Percentiles rank a stretch among this genome's conserved stretches.
phyloP scores from a whole-genome alignment of 2,329 filamentous ascomycete species.

The Cercospora beticola region DNA sequence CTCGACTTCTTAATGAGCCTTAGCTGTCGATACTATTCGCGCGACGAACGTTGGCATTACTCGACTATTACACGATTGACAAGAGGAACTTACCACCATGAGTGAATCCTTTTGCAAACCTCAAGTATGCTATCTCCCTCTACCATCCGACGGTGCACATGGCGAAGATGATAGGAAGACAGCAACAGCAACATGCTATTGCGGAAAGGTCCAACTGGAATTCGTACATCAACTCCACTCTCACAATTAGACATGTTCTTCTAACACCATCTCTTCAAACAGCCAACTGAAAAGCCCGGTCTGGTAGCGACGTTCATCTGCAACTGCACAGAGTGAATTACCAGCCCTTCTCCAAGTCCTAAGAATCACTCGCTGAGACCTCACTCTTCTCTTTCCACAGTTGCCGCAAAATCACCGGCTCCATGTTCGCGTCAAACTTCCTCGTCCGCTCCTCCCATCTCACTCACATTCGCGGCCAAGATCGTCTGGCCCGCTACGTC shows the following conservation, averaged over 20 bases:
- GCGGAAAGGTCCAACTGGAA: not conserved
- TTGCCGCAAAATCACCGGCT: no score
- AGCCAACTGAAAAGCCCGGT: not conserved
- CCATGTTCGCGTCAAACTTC: no score
- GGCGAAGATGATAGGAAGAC: not conserved
- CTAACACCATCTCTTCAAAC: not conserved
- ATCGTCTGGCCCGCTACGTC: no score
- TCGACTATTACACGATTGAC: not conserved
- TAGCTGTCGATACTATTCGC: not conserved
- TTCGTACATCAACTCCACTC: not conserved
- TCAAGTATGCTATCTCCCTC: not conserved
- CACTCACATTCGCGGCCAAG: no score
- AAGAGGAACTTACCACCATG: not conserved
- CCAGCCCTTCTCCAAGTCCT: not conserved
- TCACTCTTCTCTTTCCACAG: no score
- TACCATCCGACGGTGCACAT: not conserved
- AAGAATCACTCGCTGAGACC: no score
- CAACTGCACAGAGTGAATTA: not conserved
- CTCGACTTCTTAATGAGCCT: not conserved
- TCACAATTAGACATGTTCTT: not conserved
- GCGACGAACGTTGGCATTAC: no score
- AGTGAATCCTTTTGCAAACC: not conserved
- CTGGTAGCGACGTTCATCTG: not conserved
- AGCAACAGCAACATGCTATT: not conserved
- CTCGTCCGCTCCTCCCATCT: no score